Evolutionary conservation across 169 alveolate species (phyloP).

Genomic region (Eimeria acervulina): DNA sequence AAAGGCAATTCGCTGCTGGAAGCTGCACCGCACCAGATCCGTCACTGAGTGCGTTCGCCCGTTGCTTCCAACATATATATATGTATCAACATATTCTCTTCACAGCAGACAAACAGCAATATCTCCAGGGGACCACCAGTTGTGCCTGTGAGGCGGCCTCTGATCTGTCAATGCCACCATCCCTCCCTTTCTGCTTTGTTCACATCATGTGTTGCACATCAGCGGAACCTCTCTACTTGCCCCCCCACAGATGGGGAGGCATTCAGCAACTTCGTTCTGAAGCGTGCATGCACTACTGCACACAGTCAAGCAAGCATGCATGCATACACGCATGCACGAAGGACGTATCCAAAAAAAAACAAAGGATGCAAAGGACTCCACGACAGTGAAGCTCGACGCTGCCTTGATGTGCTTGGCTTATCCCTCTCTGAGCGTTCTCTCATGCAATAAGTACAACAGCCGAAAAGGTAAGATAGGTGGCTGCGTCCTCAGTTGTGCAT

Average conservation of each 20-base stretch:
- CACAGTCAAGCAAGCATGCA: neutral
- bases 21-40: conserved; percentile 30
- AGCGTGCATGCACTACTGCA: neutral
- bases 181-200: neutral
- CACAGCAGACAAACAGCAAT: neutral
- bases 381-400: neutral
- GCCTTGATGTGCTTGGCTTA: neutral
- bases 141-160: neutral
- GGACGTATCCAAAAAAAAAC: neutral
- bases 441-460: neutral
- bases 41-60: neutral
- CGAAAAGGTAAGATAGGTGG: conserved; percentile 11
- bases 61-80: neutral
- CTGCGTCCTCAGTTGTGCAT: neutral
- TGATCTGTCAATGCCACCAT: neutral
- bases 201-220: neutral
- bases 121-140: neutral
- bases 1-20: conserved; percentile 14
- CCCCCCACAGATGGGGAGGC: neutral
- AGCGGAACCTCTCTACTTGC: neutral
- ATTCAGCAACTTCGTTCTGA: neutral
- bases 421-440: neutral
- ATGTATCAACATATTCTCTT: neutral
- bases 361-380: neutral
- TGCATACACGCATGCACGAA: neutral